Percentiles rank a stretch among this genome's conserved stretches.
These are phyloP conservation scores for Patellaria atrata DNA, from an alignment of 495 filamentous ascomycete species.

Conservation along the genomic window DNA sequence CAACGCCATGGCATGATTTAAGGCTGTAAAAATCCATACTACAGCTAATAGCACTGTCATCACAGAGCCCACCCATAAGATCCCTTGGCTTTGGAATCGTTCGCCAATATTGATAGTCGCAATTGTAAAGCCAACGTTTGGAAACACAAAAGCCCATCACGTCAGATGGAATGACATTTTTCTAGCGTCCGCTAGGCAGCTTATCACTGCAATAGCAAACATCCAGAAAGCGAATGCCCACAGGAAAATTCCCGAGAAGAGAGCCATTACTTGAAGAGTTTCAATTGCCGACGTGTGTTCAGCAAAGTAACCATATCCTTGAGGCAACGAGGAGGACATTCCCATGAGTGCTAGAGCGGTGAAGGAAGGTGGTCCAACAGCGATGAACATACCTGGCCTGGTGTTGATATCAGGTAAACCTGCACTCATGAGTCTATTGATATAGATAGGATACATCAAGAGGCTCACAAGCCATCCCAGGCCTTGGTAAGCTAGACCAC, in stretches of 20 bases:
- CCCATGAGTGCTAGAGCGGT: conserved; percentile 55
- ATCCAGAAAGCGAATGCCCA: conserved; percentile 64
- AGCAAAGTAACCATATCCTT: conserved; percentile 16
- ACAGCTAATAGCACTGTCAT: conserved; percentile 40
- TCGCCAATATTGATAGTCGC: conserved; percentile 33
- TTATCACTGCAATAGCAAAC: conserved; percentile 44
- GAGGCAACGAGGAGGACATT: conserved; percentile 38
- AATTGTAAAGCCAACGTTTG: conserved; percentile 41
- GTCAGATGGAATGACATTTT: conserved; percentile 39
- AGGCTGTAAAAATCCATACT: conserved; percentile 44
- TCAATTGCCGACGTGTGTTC: conserved; percentile 19
- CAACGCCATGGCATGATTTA: conserved; percentile 36
- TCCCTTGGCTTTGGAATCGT: conserved; percentile 27
- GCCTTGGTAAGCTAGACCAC: conserved; percentile 17
- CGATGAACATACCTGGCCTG: conserved; percentile 56
- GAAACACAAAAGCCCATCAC: conserved; percentile 46
- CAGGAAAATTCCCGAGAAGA: conserved; percentile 43
- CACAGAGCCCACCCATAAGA: conserved; percentile 34
- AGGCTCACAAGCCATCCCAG: conserved; percentile 13
- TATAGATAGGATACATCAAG: conserved; percentile 30
- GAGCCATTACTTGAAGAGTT: conserved; percentile 35
- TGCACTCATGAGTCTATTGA: conserved; percentile 43
- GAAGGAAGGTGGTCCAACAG: conserved; percentile 47
- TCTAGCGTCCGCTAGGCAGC: conserved; percentile 35
- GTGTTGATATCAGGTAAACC: conserved; percentile 35